Conservation (phyloP, 2,329 filamentous ascomycete genomes). For the Claviceps quebecensis region DNA sequence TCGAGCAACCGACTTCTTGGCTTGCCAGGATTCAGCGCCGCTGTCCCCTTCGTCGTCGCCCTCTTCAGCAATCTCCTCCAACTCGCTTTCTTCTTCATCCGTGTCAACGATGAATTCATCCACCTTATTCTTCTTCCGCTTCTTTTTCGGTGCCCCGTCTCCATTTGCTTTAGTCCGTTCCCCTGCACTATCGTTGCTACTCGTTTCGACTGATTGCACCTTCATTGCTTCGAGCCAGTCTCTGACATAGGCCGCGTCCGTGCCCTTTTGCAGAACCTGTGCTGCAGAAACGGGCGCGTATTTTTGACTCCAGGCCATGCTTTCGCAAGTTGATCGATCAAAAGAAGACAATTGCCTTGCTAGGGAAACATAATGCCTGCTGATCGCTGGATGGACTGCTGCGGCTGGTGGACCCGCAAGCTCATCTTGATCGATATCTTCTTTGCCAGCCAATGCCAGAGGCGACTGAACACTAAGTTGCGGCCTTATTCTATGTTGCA, state of each 20-base stretch:
- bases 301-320: slow-evolving; percentile 63
- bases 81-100: slow-evolving; percentile 56
- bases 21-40: slow-evolving; percentile 21
- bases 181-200: slow-evolving; percentile 22
- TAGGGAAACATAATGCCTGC: slow-evolving; percentile 45
- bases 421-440: slow-evolving; percentile 23
- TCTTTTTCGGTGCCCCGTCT: slow-evolving; percentile 35
- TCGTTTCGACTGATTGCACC: slow-evolving; percentile 62
- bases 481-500: slow-evolving; percentile 33
- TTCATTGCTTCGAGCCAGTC: slow-evolving; percentile 70
- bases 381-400: slow-evolving; percentile 42
- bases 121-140: slow-evolving; percentile 57
- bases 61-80: slow-evolving; percentile 53
- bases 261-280: slow-evolving; percentile 62
- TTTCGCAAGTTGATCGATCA: slow-evolving; percentile 65
- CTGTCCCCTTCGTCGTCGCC: slow-evolving; percentile 46
- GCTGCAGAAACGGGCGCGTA: slow-evolving; percentile 58
- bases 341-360: slow-evolving; percentile 57
- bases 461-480: slow-evolving; percentile 26
- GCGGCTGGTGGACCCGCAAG: slow-evolving; percentile 10
- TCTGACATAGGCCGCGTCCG: slow-evolving; percentile 55
- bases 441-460: slow-evolving; percentile 3
- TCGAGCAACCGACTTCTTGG: slow-evolving; percentile 41
- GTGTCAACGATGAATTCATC: slow-evolving; percentile 70
- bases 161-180: slow-evolving; percentile 16